Conservation (phyloP, 2,329 filamentous ascomycete species). For the Colletotrichum neosansevieriae region DNA sequence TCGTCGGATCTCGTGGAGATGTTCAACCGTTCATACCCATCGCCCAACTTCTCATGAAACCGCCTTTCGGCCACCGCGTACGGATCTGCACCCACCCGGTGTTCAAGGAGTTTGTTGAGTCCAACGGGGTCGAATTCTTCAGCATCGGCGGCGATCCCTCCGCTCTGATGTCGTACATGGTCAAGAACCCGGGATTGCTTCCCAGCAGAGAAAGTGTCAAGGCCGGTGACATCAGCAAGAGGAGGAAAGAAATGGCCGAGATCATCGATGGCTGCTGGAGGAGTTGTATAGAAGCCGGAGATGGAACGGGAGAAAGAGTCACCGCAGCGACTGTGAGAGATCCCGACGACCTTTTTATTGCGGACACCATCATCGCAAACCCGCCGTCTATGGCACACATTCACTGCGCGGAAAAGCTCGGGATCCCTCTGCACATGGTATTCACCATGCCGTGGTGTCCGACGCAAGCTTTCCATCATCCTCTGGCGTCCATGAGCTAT, state of each 20-base stretch:
- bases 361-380: slow-evolving; percentile 67
- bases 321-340: slow-evolving; percentile 45
- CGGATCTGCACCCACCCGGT: slow-evolving; percentile 67
- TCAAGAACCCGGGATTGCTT: slow-evolving; percentile 54
- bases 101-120: slow-evolving; percentile 65
- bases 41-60: slow-evolving; percentile 56
- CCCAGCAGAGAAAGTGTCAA: slow-evolving; percentile 51
- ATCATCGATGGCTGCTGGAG: slow-evolving; percentile 53
- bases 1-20: slow-evolving; percentile 48
- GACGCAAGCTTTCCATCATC: slow-evolving; percentile 77
- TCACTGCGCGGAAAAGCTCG: slow-evolving; percentile 63
- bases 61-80: slow-evolving; percentile 63
- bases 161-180: slow-evolving; percentile 59
- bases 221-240: slow-evolving; percentile 52
- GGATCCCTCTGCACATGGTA: slow-evolving; percentile 63
- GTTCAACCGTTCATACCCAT: slow-evolving; percentile 69
- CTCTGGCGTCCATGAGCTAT: slow-evolving; percentile 70
- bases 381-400: slow-evolving; percentile 65
- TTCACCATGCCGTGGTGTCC: slow-evolving; percentile 79
- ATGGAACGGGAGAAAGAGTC: slow-evolving; percentile 46
- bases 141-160: slow-evolving; percentile 68
- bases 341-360: slow-evolving; percentile 59
- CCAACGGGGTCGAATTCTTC: slow-evolving; percentile 68
- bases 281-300: slow-evolving; percentile 52
- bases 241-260: slow-evolving; percentile 52